Evolutionary conservation across 2,329 filamentous ascomycete genomes (phyloP).

Genomic region (Diaporthe australafricana): DNA sequence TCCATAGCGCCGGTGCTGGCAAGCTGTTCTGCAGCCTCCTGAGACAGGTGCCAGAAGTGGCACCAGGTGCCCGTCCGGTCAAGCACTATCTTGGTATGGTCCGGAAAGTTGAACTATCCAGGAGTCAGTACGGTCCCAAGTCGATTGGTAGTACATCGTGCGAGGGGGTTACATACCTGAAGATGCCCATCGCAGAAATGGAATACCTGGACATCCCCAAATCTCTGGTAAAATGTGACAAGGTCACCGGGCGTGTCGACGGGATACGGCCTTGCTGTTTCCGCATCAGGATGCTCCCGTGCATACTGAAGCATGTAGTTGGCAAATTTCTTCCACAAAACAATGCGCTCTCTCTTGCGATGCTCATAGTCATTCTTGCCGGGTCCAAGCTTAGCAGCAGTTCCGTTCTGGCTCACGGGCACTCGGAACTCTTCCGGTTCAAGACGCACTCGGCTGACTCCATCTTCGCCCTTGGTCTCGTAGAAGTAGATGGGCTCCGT

Average conservation of each 20-base stretch:
- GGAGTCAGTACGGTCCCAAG: neutral
- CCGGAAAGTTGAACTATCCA: slow-evolving; percentile 83
- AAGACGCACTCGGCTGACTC: slow-evolving; percentile 72
- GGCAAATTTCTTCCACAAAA: slow-evolving; percentile 79
- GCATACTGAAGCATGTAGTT: slow-evolving; percentile 72
- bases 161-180: slow-evolving; percentile 61
- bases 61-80: slow-evolving; percentile 80
- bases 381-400: slow-evolving; percentile 69
- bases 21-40: slow-evolving; percentile 76
- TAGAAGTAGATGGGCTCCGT: slow-evolving; percentile 77
- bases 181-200: slow-evolving; percentile 83
- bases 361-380: slow-evolving; percentile 75
- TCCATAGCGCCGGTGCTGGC: slow-evolving; percentile 74
- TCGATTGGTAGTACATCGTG: slow-evolving; percentile 39
- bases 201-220: slow-evolving; percentile 85
- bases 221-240: slow-evolving; percentile 84
- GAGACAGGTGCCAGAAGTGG: slow-evolving; percentile 81
- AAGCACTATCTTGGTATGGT: slow-evolving; percentile 87
- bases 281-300: slow-evolving; percentile 34
- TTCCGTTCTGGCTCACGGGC: slow-evolving; percentile 65
- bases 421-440: slow-evolving; percentile 72
- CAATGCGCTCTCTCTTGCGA: slow-evolving; percentile 73
- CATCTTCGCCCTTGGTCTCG: slow-evolving; percentile 75
- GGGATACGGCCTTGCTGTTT: slow-evolving; percentile 43
- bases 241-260: slow-evolving; percentile 65